Evolutionary conservation across 139 green algal species (phyloP), one percentile per base, ranked within the genome.

Genomic region (Coccomyxa sp.): DNA sequence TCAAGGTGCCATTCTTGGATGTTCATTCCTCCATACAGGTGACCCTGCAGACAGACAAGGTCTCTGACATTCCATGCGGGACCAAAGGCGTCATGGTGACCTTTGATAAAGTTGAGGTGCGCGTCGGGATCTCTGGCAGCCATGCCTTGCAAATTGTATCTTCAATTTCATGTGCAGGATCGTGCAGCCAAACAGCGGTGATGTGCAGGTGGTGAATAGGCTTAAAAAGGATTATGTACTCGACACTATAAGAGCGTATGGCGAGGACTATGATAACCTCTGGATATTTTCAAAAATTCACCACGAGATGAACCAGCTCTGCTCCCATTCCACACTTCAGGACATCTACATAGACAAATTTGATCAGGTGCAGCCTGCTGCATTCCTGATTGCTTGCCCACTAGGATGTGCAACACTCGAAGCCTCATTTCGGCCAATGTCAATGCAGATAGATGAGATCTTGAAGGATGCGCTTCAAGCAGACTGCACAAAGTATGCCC

Each of bases 231-330:
- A 76, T 14, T 79, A 83, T 63, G 89, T 91, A 59, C 86, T 89
- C 67, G 83, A 86, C 13, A 92, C 85, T 25, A 91, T 92, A 28
- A 87, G 67, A n/a, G 84, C 91, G 16, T 92, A 87, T 83, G 90
- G 90, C 17, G 63, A 87, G 14, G 51, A 92, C 13, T 93, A 93
- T 77, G 90, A 93, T 67, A 85, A 85, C 75, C 92, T 85, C 1
- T 93, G 90, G 90, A 93, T 93, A 77, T 93, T 90, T 80, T 88
- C 90, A 84, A 90, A 91, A 77, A 88, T 92, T n/a, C 88, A 93
- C 51, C 90, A 93, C 68, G 90, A 93, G 81, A 92, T 93, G 82
- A 92, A 92, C 83, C 90, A 93, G 88, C 91, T 93, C 81, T 93
- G 90, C 83, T 85, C 57, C 67, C 66, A 27, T 10, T 87, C 92